These are phyloP conservation scores for Debaryomyces nepalensis DNA, from an alignment of 1,139 yeast species.

Conservation along the genomic window DNA sequence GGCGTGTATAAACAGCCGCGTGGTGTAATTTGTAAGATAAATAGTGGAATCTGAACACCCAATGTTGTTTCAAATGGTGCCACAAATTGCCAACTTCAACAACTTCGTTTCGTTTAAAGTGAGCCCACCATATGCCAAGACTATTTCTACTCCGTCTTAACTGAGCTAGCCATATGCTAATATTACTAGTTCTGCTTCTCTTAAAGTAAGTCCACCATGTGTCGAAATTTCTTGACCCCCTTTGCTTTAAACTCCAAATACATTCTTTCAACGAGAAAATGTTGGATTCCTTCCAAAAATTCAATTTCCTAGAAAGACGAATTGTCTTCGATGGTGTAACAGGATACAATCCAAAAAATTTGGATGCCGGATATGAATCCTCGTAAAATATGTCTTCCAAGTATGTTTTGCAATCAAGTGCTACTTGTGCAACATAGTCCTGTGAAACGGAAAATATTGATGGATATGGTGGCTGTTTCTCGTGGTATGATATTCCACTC, in stretches of 20 bases:
- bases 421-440: slow-evolving; percentile 1
- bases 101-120: neutral
- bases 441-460: slow-evolving; percentile 1
- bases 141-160: neutral
- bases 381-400: slow-evolving; percentile 14
- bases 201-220: neutral
- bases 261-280: neutral
- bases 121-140: neutral
- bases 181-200: neutral
- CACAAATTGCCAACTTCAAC: neutral
- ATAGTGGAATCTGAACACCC: neutral
- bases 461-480: neutral
- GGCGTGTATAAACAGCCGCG: neutral
- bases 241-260: neutral
- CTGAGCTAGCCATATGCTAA: too few relatives aligned
- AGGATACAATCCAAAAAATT: slow-evolving; percentile 11
- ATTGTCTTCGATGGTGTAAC: slow-evolving; percentile 3
- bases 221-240: neutral
- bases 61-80: neutral
- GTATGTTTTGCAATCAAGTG: neutral
- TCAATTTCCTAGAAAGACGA: neutral
- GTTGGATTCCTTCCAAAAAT: neutral
- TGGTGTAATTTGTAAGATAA: neutral
- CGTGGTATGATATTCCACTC: neutral
- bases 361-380: slow-evolving; percentile 5